Conservation (phyloP, 352 stramenopile genomes). For the Globisporangium mamillatum region DNA sequence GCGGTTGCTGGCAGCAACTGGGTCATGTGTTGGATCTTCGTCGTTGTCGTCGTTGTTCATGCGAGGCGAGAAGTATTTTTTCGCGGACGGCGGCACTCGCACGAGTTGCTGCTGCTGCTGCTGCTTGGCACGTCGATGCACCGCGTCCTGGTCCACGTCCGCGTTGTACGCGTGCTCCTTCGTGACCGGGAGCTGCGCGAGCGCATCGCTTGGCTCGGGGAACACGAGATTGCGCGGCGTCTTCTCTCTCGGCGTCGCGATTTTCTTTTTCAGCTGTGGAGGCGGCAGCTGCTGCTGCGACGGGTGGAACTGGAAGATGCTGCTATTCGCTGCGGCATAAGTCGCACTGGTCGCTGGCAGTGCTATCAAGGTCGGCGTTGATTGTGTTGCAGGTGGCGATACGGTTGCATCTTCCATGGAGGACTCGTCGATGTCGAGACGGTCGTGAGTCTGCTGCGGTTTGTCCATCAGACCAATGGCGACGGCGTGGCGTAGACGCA, state of each 20-base stretch:
- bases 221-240: conserved; percentile 40
- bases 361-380: no score
- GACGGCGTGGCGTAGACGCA: background rate
- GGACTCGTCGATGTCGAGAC: background rate
- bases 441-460: background rate
- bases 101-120: background rate
- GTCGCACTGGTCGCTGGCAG: no score
- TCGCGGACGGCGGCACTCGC: conserved; percentile 6
- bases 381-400: background rate
- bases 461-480: no score
- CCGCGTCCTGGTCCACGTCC: conserved; percentile 4
- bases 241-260: conserved; percentile 12
- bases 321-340: background rate
- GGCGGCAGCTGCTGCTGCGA: conserved; percentile 11
- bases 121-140: conserved; percentile 7
- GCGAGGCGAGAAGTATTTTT: conserved; percentile 10
- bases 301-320: conserved; percentile 44
- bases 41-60: background rate
- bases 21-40: background rate
- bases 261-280: conserved; percentile 17
- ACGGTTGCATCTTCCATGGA: background rate
- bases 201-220: conserved; percentile 27
- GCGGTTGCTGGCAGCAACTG: background rate
- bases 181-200: conserved; percentile 5
- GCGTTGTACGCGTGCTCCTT: background rate